Evolutionary conservation across 1,284 basidiomycete species (phyloP).

Genomic region (Hymenochaete sp.): DNA sequence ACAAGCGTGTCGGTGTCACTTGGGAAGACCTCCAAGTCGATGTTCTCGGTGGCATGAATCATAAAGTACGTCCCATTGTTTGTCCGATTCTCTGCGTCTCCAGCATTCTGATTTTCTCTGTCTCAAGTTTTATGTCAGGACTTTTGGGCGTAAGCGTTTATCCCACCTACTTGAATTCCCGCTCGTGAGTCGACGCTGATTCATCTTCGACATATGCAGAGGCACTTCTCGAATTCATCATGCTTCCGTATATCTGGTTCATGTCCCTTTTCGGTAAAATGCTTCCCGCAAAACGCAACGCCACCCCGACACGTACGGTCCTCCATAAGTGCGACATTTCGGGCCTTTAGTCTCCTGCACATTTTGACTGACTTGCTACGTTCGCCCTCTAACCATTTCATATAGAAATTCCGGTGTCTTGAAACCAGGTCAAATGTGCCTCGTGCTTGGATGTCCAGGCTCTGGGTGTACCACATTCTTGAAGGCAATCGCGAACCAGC

Average conservation of each 20-base stretch:
- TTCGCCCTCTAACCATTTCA: slow-evolving; percentile 24
- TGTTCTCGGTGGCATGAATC: slow-evolving; percentile 53
- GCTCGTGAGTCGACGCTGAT: slow-evolving; percentile 30
- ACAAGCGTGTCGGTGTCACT: slow-evolving; percentile 77
- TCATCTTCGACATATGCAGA: slow-evolving; percentile 45
- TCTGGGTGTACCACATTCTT: slow-evolving; percentile 77
- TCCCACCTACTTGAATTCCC: slow-evolving; percentile 21
- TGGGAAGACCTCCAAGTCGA: slow-evolving; percentile 72
- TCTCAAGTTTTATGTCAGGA: slow-evolving; percentile 65
- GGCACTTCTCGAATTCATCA: slow-evolving; percentile 49
- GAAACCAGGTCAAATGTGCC: slow-evolving; percentile 56
- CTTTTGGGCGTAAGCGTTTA: slow-evolving; percentile 43
- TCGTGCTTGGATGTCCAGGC: slow-evolving; percentile 80
- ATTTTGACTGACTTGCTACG: slow-evolving; percentile 29
- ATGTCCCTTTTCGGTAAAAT: slow-evolving; percentile 43
- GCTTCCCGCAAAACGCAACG: slow-evolving; percentile 46
- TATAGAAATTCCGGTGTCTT: slow-evolving; percentile 64
- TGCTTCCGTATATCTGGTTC: slow-evolving; percentile 44
- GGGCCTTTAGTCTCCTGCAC: background rate
- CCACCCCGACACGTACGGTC: slow-evolving; percentile 44
- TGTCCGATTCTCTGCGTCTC: slow-evolving; percentile 1
- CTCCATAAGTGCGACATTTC: slow-evolving; percentile 52
- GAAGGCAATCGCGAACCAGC: slow-evolving; percentile 67
- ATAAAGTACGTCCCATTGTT: slow-evolving; percentile 37
- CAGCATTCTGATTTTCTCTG: slow-evolving; percentile 9